Evolutionary conservation across 768 basidiomycete genomes (phyloP).

Genomic region (Rhizopogon vesiculosus): DNA sequence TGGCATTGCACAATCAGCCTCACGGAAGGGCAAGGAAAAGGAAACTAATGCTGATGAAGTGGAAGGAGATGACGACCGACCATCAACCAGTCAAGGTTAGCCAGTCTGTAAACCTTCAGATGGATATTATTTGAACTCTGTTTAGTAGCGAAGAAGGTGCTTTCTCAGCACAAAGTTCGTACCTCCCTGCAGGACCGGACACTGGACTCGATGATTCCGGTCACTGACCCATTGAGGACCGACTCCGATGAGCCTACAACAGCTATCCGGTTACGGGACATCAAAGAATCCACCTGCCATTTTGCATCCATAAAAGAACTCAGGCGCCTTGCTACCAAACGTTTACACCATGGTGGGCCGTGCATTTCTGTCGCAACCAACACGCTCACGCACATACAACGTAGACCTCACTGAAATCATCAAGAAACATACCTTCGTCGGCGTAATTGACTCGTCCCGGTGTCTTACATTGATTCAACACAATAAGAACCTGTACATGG

Average conservation of each 20-base stretch:
- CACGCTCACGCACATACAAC: neutral
- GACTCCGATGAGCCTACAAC: conserved; percentile 17
- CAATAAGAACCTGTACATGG: conserved; percentile 82
- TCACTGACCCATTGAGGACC: conserved; percentile 49
- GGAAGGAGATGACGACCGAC: conserved; percentile 22
- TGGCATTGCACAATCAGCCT: conserved; percentile 31
- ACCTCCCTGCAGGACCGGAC: conserved; percentile 86
- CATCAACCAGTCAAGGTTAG: conserved; percentile 21
- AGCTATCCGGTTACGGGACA: conserved; percentile 37
- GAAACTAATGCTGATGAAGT: conserved; percentile 35
- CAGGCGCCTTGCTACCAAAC: conserved; percentile 52
- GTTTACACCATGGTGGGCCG: conserved; percentile 64
- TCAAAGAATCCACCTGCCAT: conserved; percentile 72
- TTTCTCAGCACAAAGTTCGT: conserved; percentile 88
- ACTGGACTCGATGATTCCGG: conserved; percentile 91
- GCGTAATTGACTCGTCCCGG: conserved; percentile 73
- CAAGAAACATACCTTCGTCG: conserved; percentile 86
- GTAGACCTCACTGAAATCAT: conserved; percentile 81
- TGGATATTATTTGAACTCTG: neutral
- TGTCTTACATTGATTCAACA: conserved; percentile 84
- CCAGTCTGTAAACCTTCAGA: neutral
- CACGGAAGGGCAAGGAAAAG: conserved; percentile 20
- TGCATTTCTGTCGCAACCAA: neutral
- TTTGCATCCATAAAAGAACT: conserved; percentile 72
- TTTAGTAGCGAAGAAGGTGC: conserved; percentile 39